Evolutionary conservation across 805 yeast species (phyloP), one percentile per base, ranked within the genome.

Genomic region (Crinitomyces ghanaensis): DNA sequence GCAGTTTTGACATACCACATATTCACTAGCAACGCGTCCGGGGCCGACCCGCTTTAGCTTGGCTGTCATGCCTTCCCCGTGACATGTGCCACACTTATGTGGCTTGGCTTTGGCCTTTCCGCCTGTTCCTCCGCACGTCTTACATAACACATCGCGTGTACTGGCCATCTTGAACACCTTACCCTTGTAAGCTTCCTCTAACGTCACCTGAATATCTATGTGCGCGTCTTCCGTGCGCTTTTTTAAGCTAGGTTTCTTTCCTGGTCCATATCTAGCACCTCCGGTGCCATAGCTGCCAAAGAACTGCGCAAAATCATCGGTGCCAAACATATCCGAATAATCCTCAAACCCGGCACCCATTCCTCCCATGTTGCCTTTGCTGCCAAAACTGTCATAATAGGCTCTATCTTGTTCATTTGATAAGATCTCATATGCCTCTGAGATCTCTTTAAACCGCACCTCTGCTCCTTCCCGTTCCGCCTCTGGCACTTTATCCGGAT

Each of bases 401-500:
- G 44, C 43, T 12, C 64, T 42, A 30, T 40, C 34, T 6, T 44
- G 48, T 25, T 55, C 93, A 52, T 86, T 93, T 19, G 73, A 71
- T 38, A 88, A 59, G 3, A 79, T 62, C 50, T 84, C 94, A 53
- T 88, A 88, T 0, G 97, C 97, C 40, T 77, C 79, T 13, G 77
- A 69, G 37, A 88, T 71, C 46, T 78, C 86, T 54, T 88, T 88
- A 58, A 88, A 88, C 50, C 67, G 70, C 40, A 68, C 61, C 55
- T 84, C 96, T 3, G 93, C 80, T 13, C 62, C 70, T 11, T 65
- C 77, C 38, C 91, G 63, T 15, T 72, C 73, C 6, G 70, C 72
- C 43, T 74, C 82, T 0, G 72, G 53, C 2, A 73, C 85, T 52
- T 91, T 88, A 55, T 88, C 97, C 0, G 97, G 97, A 56, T 88